Conservation (phyloP, 1,284 basidiomycete species). For the Apiotrichum veenhuisii region DNA sequence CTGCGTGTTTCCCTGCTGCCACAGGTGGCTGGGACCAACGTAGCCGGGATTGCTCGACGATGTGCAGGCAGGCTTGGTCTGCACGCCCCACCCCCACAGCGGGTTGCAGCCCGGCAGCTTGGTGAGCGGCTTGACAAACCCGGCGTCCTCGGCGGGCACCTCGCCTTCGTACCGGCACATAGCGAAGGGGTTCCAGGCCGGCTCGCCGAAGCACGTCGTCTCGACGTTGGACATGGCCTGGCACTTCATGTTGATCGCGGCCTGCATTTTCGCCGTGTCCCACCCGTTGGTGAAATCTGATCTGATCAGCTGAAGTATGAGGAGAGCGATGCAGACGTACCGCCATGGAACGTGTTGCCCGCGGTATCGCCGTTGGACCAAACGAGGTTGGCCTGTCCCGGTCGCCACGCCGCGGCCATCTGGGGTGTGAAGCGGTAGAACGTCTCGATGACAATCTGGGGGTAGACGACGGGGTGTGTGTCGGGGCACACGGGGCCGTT, state of each 20-base stretch:
- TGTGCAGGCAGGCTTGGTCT: background rate
- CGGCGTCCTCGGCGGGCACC: slow-evolving; percentile 14
- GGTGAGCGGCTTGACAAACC: slow-evolving; percentile 5
- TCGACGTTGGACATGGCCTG: background rate
- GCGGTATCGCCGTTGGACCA: slow-evolving; percentile 47
- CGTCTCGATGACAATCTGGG: slow-evolving; percentile 16
- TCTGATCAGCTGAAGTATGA: background rate
- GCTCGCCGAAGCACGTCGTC: background rate
- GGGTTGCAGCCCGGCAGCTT: slow-evolving; percentile 40
- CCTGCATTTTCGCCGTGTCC: slow-evolving; percentile 42
- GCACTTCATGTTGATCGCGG: slow-evolving; percentile 37
- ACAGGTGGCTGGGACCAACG: background rate
- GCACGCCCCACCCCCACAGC: slow-evolving; percentile 20
- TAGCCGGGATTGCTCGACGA: background rate
- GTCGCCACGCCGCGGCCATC: slow-evolving; percentile 4
- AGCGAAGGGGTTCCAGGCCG: background rate
- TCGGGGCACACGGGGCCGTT: slow-evolving; percentile 7
- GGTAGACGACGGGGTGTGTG: slow-evolving; percentile 31
- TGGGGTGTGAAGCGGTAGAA: slow-evolving; percentile 2
- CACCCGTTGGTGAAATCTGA: slow-evolving; percentile 39
- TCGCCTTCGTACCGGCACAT: slow-evolving; percentile 9
- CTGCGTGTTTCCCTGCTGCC: background rate
- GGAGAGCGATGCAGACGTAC: slow-evolving; percentile 10
- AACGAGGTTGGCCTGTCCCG: slow-evolving; percentile 5
- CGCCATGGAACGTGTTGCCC: slow-evolving; percentile 46